Base-by-base conservation (phyloP, 2,329 filamentous ascomycete genomes). In the Fusarium chuoi region DNA sequence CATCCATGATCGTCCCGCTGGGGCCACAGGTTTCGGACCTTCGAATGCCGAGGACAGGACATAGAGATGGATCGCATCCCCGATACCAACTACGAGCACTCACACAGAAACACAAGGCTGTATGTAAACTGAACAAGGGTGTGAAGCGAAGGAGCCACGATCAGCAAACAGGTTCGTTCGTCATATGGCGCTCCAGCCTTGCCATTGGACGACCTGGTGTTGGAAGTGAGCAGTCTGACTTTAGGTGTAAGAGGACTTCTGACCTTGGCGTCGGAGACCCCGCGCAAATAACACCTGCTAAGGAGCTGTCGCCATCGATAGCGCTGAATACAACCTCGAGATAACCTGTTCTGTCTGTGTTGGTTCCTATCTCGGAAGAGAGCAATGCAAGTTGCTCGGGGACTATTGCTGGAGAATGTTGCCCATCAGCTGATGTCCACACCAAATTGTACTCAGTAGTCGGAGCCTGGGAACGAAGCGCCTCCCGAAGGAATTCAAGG, bases 191-290 rank as follows among this genome's bases (percentile, higher is more conserved):
- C 52, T 59, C 41, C 30, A 61, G 45, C 45, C 44, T 52, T 65
- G 56, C 24, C 60, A 74, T 75, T 75, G 68, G 71, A 65, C 38
- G 45, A 41, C 42, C 62, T 45, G 33, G 41, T 49, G 38, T 49
- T 52, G 46, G 51, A 49, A 49, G 42, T 55, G 52, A 33, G 28
- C 39, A 68, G 52, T 60, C 65, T 70, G 36, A 61, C 55, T 74
- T 59, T 61, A 39, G 36, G 46, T 61, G 62, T 71, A 60, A 55
- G 63, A 74, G 55, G 62, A 56, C 59, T 70, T 49, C 41, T 48
- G 63, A 61, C 49, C 71, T 74, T 72, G 71, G 71, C 71, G 72
- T 48, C 71, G 71, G 71, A 65, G 52, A 55, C 57, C 71, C 71
- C 71, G 71, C 68, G 64, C 57, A 44, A 70, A 58, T 62, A 55